A percentile compares a stretch with the other conserved stretches of the same genome.
Conservation (phyloP, 2,329 filamentous ascomycete genomes). For the Aspergillus neotritici region DNA sequence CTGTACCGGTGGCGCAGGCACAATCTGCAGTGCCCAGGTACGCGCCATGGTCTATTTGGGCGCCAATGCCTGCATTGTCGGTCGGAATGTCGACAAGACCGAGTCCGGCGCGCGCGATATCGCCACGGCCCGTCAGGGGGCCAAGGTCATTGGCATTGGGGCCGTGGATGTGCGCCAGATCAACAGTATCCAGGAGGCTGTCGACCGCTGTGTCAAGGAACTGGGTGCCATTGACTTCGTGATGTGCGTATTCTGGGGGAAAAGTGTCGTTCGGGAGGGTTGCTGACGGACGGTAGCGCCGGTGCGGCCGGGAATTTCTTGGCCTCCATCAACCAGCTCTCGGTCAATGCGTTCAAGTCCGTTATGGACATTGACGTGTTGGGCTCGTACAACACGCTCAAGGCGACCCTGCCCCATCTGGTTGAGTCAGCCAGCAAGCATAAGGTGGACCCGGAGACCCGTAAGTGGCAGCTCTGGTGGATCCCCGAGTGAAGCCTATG, state of each 20-base stretch:
- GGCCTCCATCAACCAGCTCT: constrained; percentile 73
- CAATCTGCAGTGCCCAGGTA: constrained; percentile 91
- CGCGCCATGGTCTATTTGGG: constrained; percentile 85
- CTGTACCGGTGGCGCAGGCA: constrained; percentile 88
- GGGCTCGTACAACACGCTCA: constrained; percentile 90
- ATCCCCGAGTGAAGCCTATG: too few species aligned
- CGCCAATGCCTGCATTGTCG: constrained; percentile 89
- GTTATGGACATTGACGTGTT: constrained; percentile 96
- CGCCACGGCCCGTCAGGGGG: constrained; percentile 67
- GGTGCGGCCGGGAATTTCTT: constrained; percentile 96
- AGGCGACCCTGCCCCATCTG: constrained; percentile 80
- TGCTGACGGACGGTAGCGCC: constrained; percentile 50
- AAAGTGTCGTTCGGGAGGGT: too few species aligned
- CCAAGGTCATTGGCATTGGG: constrained; percentile 82
- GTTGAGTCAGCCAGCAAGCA: constrained; percentile 64
- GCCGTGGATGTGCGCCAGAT: constrained; percentile 67
- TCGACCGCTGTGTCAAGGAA: constrained; percentile 72
- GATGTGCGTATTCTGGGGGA: constrained; percentile 54
- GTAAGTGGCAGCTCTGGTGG: constrained; percentile 22
- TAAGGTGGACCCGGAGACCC: constrained; percentile 53
- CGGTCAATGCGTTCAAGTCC: constrained; percentile 83
- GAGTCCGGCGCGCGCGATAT: constrained; percentile 75
- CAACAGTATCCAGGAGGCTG: constrained; percentile 64
- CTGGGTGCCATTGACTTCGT: constrained; percentile 87
- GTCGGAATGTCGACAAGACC: constrained; percentile 83